phyloP scores from a whole-genome alignment of 768 basidiomycete species.

The Collybia mongolica region DNA sequence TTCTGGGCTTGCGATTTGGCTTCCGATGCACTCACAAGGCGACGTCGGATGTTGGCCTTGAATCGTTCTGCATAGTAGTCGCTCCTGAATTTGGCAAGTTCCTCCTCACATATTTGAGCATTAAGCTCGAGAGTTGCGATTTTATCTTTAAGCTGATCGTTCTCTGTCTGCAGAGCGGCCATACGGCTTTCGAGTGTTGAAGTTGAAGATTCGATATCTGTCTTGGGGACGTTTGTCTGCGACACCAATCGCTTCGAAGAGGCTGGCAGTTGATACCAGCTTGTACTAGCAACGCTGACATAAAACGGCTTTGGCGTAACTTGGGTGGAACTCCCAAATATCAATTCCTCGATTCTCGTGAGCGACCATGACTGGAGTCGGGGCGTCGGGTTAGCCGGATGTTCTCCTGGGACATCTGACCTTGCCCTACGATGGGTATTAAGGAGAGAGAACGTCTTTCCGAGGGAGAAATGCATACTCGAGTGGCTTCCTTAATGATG shows the following conservation, averaged over 20 bases:
- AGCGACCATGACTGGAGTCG: constrained; percentile 9
- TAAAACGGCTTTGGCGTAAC: too few species aligned
- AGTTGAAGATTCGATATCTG: not conserved
- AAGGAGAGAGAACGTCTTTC: constrained; percentile 13
- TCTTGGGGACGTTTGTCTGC: too few species aligned
- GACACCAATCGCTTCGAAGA: too few species aligned
- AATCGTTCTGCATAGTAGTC: constrained; percentile 26
- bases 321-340: too few species aligned
- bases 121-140: constrained; percentile 21
- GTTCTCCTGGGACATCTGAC: constrained; percentile 2
- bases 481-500: too few species aligned
- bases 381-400: not conserved
- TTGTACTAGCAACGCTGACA: too few species aligned
- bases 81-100: constrained; percentile 22
- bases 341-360: constrained; percentile 5
- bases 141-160: constrained; percentile 18
- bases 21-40: constrained; percentile 9
- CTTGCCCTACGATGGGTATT: constrained; percentile 6
- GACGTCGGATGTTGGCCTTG: constrained; percentile 21
- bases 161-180: constrained; percentile 25
- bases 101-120: constrained; percentile 20
- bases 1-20: constrained; percentile 20
- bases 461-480: constrained; percentile 13
- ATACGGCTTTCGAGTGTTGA: constrained; percentile 6
- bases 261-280: too few species aligned